Evolutionary conservation across 2,329 filamentous ascomycete species (phyloP).

Genomic region (Fusarium hostae): DNA sequence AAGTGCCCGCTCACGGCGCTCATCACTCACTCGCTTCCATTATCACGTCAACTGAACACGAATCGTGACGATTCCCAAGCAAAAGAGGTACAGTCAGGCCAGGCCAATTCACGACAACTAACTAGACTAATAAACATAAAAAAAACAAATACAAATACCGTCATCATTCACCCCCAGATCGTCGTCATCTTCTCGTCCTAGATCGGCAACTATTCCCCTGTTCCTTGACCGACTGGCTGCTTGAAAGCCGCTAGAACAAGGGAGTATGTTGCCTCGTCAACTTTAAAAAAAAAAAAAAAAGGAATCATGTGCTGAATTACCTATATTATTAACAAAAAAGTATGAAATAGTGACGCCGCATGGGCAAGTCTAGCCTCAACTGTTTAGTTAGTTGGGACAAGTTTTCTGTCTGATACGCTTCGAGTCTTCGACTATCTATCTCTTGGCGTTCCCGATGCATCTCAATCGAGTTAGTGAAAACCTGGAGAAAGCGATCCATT

Average conservation of each 20-base stretch:
- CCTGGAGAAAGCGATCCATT: slow-evolving; percentile 18
- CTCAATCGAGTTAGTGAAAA: slow-evolving; percentile 27
- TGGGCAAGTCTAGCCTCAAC: slow-evolving; percentile 1
- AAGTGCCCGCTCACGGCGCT: not conserved
- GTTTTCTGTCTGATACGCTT: slow-evolving; percentile 3
- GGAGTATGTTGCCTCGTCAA: slow-evolving; percentile 28
- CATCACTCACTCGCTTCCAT: not conserved
- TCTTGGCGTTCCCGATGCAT: slow-evolving; percentile 18
- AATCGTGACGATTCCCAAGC: not conserved
- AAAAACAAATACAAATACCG: slow-evolving; percentile 11
- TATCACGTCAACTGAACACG: slow-evolving; percentile 4
- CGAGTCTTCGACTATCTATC: slow-evolving; percentile 18
- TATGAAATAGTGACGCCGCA: slow-evolving; percentile 7
- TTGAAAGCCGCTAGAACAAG: slow-evolving; percentile 16
- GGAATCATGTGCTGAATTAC: not conserved
- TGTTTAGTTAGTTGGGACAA: not conserved
- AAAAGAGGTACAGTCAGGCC: not conserved
- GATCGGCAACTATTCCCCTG: slow-evolving; percentile 18
- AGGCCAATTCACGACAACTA: not conserved
- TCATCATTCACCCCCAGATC: slow-evolving; percentile 23
- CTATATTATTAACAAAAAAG: not conserved
- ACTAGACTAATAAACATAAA: not conserved
- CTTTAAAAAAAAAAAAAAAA: not conserved
- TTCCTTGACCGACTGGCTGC: slow-evolving; percentile 5
- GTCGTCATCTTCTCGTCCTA: slow-evolving; percentile 30